Evolutionary conservation across 805 yeast species (phyloP), one percentile per base, ranked within the genome.

Genomic region (Sugiyamaella valdiviana): DNA sequence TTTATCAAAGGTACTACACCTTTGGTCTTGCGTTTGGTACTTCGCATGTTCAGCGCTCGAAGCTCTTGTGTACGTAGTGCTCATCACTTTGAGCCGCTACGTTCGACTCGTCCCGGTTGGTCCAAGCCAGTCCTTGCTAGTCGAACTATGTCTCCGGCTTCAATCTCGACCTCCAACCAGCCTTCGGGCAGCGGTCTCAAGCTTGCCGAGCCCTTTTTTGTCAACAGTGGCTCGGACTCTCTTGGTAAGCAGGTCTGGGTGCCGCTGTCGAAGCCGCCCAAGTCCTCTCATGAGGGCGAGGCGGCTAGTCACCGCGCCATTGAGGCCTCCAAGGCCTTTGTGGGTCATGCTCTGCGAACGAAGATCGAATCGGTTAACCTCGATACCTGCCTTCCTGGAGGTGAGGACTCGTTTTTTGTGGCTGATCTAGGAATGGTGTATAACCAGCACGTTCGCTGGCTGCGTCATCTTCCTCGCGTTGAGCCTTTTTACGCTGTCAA

Each of bases 401-500:
- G 79, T 19, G 95, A 88, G 62, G 84, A 85, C 59, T 80, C 97
- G 5, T 91, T 91, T 62, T 91, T 83, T 60, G 86, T 91, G 39
- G 85, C 93, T 57, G 96, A 91, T 67, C 67, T 88, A 52, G 87
- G 85, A 23, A 82, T 83, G 59, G 76, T 93, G 32, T 71, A 71
- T 51, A 74, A 82, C 50, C 74, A 88, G 47, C 74, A 74, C 51
- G 53, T 65, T n/a, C 69, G 78, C 37, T 91, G 98, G 97, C 61
- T 63, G 23, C 44, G 56, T 19, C 64, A 71, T 36, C 72, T 91
- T 59, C 95, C 96, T 17, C 71, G 81, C 39, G 82, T 91, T 35
- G 76, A 77, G 49, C 96, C 97, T n/a, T 83, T 76, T 62, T 91
- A 90, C 67, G 99, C 99, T 16, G 93, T 91, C 57, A 91, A 91